Conservation (phyloP, 257 asterid genomes). For the Gardenia jasminoides region DNA sequence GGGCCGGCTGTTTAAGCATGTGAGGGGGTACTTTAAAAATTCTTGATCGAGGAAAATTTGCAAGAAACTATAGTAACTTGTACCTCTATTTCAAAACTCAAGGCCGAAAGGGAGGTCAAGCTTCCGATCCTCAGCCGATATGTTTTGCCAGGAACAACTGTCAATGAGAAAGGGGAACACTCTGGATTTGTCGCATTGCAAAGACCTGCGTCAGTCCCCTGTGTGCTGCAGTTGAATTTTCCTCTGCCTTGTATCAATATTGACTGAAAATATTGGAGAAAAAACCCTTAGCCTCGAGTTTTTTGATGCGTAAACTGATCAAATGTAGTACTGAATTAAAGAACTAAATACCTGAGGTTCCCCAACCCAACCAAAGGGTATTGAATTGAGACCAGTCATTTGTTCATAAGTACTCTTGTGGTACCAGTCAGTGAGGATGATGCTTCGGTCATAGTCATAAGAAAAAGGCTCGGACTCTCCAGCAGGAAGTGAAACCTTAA, state of each 20-base stretch:
- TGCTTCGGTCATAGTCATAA: slow-evolving; percentile 66
- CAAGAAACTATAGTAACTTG: not conserved
- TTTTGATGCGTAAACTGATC: not conserved
- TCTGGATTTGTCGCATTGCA: slow-evolving; percentile 73
- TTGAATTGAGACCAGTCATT: slow-evolving; percentile 64
- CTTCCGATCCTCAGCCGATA: slow-evolving; percentile 86
- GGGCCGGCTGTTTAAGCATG: slow-evolving; percentile 14
- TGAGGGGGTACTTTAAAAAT: not conserved
- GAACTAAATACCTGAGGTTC: slow-evolving; percentile 69
- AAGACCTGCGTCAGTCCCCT: slow-evolving; percentile 32
- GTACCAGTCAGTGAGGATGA: slow-evolving; percentile 81
- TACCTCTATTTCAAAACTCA: slow-evolving; percentile 84
- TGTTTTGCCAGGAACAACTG: slow-evolving; percentile 68
- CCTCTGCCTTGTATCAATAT: slow-evolving; percentile 86
- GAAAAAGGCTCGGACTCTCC: slow-evolving; percentile 63
- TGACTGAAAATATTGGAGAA: slow-evolving; percentile 42
- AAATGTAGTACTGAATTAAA: not conserved
- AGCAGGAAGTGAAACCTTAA: slow-evolving; percentile 56
- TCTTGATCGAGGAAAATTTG: not conserved
- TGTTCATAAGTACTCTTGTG: slow-evolving; percentile 64
- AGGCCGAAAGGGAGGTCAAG: slow-evolving; percentile 71
- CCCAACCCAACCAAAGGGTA: slow-evolving; percentile 79
- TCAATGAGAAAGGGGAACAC: slow-evolving; percentile 58
- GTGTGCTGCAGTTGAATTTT: slow-evolving; percentile 55
- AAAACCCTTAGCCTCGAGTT: not conserved